Evolutionary conservation across 2,329 filamentous ascomycete genomes (phyloP), one percentile per base, ranked within the genome.

Genomic region (Colletotrichum cordylinicola): DNA sequence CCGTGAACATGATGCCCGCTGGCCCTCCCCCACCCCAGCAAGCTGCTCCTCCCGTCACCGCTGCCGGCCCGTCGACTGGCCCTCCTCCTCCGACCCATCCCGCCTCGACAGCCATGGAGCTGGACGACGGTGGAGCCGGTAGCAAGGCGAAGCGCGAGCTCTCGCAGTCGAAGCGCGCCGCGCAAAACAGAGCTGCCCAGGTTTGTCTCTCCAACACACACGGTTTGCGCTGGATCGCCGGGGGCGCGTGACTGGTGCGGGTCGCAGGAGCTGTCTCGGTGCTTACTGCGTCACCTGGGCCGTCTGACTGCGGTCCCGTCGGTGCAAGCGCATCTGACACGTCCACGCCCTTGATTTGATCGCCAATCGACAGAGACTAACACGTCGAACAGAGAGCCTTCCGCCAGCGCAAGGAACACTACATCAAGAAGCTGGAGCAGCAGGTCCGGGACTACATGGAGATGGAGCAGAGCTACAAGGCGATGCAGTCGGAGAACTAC

Each of bases 391-490:
- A 99, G 96, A 93, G 97, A 83, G 97, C 97, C 56, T 99, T 99
- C 86, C 95, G 97, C 56, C 96, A 98, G 86, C 94, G 97, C 78
- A 99, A 99, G 84, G 97, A 99, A 86, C 95, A 95, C 61, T 98
- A 99, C 84, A 99, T 99, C 85, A 98, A 98, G 88, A 98, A 98
- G 84, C 91, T 99, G 8, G 97, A 99, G 85, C 94, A 97, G 82
- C 95, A 98, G 83, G 95, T 98, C 67, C 93, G 95, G 81, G 95
- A 97, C 35, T 94, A 92, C 79, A 90, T 92, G 79, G 90, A 92
- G 21, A 91, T 98, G 85, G 94, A 96, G 79, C 91, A 94, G 77
- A 92, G 91, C 72, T 95, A 92, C 85, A 97, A 98, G 84, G 87
- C 90, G n/a, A 87, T 98, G 31, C 95, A 98, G 82, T 89, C 91